These are phyloP conservation scores for Aureobasidium sp. DNA, from an alignment of 2,329 filamentous ascomycete genomes.

Conservation along the genomic window DNA sequence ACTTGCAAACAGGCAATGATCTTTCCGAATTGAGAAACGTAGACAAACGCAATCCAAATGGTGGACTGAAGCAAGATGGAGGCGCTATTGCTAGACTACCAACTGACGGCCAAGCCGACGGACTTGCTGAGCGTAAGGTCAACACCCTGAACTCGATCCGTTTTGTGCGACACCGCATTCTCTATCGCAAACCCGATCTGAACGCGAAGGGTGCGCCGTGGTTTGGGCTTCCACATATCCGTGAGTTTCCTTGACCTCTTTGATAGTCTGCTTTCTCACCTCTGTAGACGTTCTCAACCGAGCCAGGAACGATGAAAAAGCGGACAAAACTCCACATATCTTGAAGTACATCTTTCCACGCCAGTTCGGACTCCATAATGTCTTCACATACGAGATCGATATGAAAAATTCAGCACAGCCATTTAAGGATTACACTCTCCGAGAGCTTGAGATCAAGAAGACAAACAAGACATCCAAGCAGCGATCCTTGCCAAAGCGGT, in stretches of 20 bases:
- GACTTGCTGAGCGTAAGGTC: background rate
- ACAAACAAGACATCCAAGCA: background rate
- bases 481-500: constrained; percentile 48
- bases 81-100: background rate
- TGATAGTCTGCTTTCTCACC: constrained; percentile 16
- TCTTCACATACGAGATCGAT: constrained; percentile 69
- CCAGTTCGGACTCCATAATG: constrained; percentile 86
- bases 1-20: constrained; percentile 38
- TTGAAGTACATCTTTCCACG: constrained; percentile 92
- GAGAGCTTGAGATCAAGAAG: constrained; percentile 69
- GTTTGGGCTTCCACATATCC: constrained; percentile 73
- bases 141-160: constrained; percentile 53
- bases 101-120: background rate
- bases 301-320: constrained; percentile 44
- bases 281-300: constrained; percentile 74
- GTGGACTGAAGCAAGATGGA: constrained; percentile 23
- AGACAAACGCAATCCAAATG: background rate
- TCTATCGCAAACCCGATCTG: constrained; percentile 71
- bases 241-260: constrained; percentile 47
- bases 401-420: constrained; percentile 59
- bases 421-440: constrained; percentile 76
- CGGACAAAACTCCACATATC: constrained; percentile 57
- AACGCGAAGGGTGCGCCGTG: constrained; percentile 61
- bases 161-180: constrained; percentile 75
- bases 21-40: constrained; percentile 40